phyloP scores from a whole-genome alignment of 75 land plant genomes.

The Selaginella tamariscina region DNA sequence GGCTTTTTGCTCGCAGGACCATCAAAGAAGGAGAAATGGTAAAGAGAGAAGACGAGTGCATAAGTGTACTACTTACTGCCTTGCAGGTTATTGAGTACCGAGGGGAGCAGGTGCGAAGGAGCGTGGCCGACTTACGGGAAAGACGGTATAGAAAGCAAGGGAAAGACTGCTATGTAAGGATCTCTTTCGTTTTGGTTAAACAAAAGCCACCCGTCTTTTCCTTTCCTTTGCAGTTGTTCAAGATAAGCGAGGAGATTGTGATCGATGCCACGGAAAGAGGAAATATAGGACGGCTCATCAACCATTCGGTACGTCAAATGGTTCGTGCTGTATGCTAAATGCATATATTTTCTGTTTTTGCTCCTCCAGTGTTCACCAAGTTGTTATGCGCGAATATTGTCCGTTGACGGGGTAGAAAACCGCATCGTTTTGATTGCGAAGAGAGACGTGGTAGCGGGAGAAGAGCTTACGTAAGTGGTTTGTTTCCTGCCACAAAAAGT shows the following conservation, averaged over 20 bases:
- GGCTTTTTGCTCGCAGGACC: slow-evolving; percentile 67
- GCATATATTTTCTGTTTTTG: neutral
- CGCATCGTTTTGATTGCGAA: neutral
- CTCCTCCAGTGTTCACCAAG: slow-evolving; percentile 12
- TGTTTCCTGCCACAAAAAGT: no score
- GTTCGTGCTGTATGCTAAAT: neutral
- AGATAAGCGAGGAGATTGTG: slow-evolving; percentile 6
- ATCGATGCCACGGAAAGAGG: slow-evolving; percentile 21
- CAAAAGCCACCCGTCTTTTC: no score
- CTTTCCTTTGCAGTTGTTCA: slow-evolving; percentile 17
- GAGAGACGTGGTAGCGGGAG: neutral
- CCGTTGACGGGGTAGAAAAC: neutral
- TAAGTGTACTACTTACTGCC: no score
- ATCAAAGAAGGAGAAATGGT: slow-evolving; percentile 92
- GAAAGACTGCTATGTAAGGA: slow-evolving; percentile 78
- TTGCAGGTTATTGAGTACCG: slow-evolving; percentile 66
- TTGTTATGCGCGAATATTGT: slow-evolving; percentile 8
- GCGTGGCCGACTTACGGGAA: slow-evolving; percentile 91
- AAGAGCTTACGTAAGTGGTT: neutral
- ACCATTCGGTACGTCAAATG: slow-evolving; percentile 8
- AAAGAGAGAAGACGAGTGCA: slow-evolving; percentile 4
- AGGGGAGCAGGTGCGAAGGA: slow-evolving; percentile 83
- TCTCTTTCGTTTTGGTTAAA: neutral
- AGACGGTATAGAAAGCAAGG: slow-evolving; percentile 53
- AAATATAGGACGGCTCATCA: slow-evolving; percentile 15